These are phyloP conservation scores for Peronosclerospora sorghi DNA, from an alignment of 352 stramenopile genomes.

Conservation along the genomic window DNA sequence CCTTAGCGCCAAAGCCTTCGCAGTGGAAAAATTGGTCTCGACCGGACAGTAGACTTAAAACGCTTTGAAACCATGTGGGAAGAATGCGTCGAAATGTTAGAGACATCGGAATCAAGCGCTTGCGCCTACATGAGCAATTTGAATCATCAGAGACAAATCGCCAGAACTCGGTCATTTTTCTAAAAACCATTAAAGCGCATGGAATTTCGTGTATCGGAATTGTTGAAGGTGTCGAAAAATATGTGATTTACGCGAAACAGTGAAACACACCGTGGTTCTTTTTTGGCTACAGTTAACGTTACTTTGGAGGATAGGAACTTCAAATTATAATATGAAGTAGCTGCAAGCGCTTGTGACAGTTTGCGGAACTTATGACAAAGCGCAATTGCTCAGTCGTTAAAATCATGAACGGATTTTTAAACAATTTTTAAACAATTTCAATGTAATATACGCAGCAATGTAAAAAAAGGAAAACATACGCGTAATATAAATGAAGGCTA, in stretches of 20 bases:
- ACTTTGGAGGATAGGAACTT: constrained; percentile 22
- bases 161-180: constrained; percentile 16
- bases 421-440: constrained; percentile 2
- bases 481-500: constrained; percentile 1
- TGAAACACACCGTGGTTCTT: constrained; percentile 34
- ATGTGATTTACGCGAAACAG: constrained; percentile 68
- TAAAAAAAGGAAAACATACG: constrained; percentile 4
- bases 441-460: constrained; percentile 22
- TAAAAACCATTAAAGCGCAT: constrained; percentile 31
- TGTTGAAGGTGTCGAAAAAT: constrained; percentile 59
- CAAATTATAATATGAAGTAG: constrained; percentile 35
- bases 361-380: constrained; percentile 27
- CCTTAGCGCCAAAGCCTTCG: constrained; percentile 4
- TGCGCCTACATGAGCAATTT: background rate
- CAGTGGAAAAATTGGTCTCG: constrained; percentile 15
- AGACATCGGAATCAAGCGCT: background rate
- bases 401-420: background rate
- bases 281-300: constrained; percentile 40
- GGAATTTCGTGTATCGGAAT: constrained; percentile 55
- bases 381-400: constrained; percentile 5
- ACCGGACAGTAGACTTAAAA: constrained; percentile 42
- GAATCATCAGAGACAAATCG: constrained; percentile 11
- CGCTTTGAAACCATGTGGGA: constrained; percentile 73
- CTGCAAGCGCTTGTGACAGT: constrained; percentile 32
- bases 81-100: constrained; percentile 54